Evolutionary conservation across 306 rosid species (phyloP).

Genomic region (Vachellia collinsii): DNA sequence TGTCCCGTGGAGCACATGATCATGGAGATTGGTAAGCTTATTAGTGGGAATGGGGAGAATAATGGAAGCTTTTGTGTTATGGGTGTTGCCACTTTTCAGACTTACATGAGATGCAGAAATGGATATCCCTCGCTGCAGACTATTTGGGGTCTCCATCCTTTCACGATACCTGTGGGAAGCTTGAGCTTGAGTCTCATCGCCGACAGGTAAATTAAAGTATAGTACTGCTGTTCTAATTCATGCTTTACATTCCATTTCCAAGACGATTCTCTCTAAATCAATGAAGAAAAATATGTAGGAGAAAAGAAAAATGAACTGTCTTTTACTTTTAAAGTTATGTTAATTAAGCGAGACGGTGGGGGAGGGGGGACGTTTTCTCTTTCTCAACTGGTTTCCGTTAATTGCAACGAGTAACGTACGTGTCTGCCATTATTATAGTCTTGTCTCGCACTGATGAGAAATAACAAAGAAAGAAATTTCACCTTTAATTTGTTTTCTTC

Average conservation of each 20-base stretch:
- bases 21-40: conserved; percentile 82
- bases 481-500: conserved; percentile 14
- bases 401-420: conserved; percentile 30
- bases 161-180: conserved; percentile 75
- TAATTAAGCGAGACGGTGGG: conserved; percentile 28
- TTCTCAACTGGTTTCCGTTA: conserved; percentile 22
- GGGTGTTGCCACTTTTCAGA: conserved; percentile 85
- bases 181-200: conserved; percentile 77
- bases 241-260: conserved; percentile 20
- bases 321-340: conserved; percentile 37
- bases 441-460: conserved; percentile 33
- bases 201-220: conserved; percentile 57
- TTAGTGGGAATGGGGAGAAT: conserved; percentile 49
- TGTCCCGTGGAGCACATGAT: conserved; percentile 85
- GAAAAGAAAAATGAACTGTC: conserved; percentile 19
- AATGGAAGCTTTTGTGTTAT: conserved; percentile 70
- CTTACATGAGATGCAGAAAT: conserved; percentile 79
- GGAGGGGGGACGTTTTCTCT: conserved; percentile 15
- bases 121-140: conserved; percentile 72
- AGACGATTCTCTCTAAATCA: conserved; percentile 32
- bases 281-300: neutral
- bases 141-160: conserved; percentile 88
- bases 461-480: conserved; percentile 30
- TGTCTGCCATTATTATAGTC: conserved; percentile 35
- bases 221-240: conserved; percentile 26